Evolutionary conservation across 2,329 filamentous ascomycete species (phyloP).

Genomic region (Helminthosporium solani): DNA sequence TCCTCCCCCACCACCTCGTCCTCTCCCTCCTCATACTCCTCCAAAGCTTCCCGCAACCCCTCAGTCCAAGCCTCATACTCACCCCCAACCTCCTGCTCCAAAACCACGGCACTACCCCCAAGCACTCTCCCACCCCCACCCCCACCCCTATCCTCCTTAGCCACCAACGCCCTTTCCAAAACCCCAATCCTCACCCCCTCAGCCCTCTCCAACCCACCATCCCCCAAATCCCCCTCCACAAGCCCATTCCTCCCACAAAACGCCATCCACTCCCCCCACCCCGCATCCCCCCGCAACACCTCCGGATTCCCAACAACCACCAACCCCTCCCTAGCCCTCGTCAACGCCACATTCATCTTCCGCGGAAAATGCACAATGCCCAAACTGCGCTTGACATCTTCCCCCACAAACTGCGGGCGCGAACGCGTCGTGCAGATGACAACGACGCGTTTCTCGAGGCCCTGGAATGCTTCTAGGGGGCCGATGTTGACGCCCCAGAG

Average conservation of each 20-base stretch:
- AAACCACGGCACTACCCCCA: conserved; percentile 10
- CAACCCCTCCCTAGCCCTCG: conserved; percentile 46
- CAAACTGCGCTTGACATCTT: conserved; percentile 31
- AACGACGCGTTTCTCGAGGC: conserved; percentile 47
- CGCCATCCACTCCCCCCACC: conserved; percentile 41
- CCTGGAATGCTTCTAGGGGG: conserved; percentile 50
- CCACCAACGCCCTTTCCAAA: conserved; percentile 29
- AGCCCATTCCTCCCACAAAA: conserved; percentile 45
- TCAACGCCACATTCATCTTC: conserved; percentile 50
- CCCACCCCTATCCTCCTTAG: conserved; percentile 14
- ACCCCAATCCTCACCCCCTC: conserved; percentile 20
- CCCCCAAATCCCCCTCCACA: conserved; percentile 12
- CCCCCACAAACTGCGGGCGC: conserved; percentile 32
- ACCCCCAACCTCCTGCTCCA: conserved; percentile 8
- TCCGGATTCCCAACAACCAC: conserved; percentile 46
- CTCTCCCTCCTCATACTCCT: conserved; percentile 26
- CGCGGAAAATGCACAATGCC: conserved; percentile 44
- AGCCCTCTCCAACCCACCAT: conserved; percentile 2
- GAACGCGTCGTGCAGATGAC: conserved; percentile 49
- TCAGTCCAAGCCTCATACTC: conserved; percentile 29
- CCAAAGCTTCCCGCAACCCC: conserved; percentile 18
- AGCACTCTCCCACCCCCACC: conserved; percentile 12
- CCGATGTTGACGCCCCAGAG: conserved; percentile 47
- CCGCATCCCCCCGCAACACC: conserved; percentile 39
- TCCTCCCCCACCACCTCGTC: conserved; percentile 2